Base-by-base conservation (phyloP, 768 basidiomycete species). In the Saitozyma sp. region DNA sequence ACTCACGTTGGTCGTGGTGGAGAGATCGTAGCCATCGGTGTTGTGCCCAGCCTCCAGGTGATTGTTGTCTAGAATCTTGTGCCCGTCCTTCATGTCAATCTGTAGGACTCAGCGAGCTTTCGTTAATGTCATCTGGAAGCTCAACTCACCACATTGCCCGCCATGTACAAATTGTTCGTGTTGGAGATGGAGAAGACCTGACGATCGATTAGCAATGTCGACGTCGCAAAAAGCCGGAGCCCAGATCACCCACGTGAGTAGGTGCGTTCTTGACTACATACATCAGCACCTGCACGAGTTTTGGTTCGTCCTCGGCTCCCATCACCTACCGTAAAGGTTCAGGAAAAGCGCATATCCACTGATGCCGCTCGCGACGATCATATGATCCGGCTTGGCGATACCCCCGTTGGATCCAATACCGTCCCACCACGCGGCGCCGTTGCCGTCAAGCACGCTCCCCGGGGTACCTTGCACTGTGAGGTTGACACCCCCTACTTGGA, bases 11-110 rank as follows among this genome's bases (percentile, higher is more conserved):
- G 51, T 52, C 38, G 51, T 52, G 38, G 51, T 52, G 2, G 51
- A 52, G 3, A 52, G 13, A 52, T 52, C 51, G 16, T 29, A 52
- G 17, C 51, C 51, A 8, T 52, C 51, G 20, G 51, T 52, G 51
- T 52, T 52, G 51, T 52, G 51, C 3, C 2, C 51, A 2, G 51
- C 51, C 13, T 14, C 16, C 17, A 38, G 4, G 19, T 7, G 3
- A 7, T 52, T 52, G 45, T n/a, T n/a, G n/a, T 10, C 10, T 17
- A 52, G 38, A 3, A 38, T 29, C 20, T 14, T 52, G 17, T 19
- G 10, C 3, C 51, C 51, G 38, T 52, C 51, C 38, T 16, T 16
- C 51, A 52, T 29, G 38, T 52, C 51, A 7, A 52, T 52, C 46
- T 48, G 17, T 2, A 2, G 29, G 29, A 6, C 3, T 48, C 46